Evolutionary conservation across 768 basidiomycete genomes (phyloP).

Genomic region (Termitomyces sp.): DNA sequence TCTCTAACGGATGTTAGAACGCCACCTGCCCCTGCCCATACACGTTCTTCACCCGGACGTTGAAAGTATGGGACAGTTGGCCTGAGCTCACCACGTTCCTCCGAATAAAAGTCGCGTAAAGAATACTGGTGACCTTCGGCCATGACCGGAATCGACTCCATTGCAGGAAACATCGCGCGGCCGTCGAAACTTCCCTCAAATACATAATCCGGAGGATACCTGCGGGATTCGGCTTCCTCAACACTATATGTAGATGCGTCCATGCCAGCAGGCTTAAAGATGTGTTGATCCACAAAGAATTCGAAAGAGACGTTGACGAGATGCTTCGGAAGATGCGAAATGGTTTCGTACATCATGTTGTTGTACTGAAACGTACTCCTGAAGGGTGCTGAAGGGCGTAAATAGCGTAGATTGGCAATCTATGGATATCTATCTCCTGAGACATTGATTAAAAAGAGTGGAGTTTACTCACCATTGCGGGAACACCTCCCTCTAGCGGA

Average conservation of each 20-base stretch:
- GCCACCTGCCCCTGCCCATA: conserved; percentile 43
- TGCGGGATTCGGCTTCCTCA: conserved; percentile 32
- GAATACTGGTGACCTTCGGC: conserved; percentile 38
- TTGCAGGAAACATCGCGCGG: too few species aligned
- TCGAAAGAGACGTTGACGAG: conserved; percentile 41
- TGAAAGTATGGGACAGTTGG: conserved; percentile 39
- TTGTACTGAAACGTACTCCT: conserved; percentile 45
- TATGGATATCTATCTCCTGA: conserved; percentile 11
- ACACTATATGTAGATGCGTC: conserved; percentile 38
- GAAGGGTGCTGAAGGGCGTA: conserved; percentile 39
- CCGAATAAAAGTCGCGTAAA: conserved; percentile 28
- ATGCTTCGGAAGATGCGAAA: conserved; percentile 37
- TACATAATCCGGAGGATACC: conserved; percentile 10
- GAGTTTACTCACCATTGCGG: conserved; percentile 32
- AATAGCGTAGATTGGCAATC: conserved; percentile 36
- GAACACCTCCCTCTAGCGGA: conserved; percentile 28
- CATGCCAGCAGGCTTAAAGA: conserved; percentile 41
- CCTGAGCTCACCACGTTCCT: conserved; percentile 31
- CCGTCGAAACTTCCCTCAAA: neutral
- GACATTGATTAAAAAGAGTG: neutral
- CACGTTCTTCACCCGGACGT: conserved; percentile 36
- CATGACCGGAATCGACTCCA: conserved; percentile 17
- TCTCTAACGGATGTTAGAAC: conserved; percentile 39
- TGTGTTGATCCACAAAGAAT: conserved; percentile 36
- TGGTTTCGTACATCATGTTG: conserved; percentile 44